These are phyloP conservation scores for Karstenula rhodostoma DNA, from an alignment of 2,329 filamentous ascomycete species.

Conservation along the genomic window DNA sequence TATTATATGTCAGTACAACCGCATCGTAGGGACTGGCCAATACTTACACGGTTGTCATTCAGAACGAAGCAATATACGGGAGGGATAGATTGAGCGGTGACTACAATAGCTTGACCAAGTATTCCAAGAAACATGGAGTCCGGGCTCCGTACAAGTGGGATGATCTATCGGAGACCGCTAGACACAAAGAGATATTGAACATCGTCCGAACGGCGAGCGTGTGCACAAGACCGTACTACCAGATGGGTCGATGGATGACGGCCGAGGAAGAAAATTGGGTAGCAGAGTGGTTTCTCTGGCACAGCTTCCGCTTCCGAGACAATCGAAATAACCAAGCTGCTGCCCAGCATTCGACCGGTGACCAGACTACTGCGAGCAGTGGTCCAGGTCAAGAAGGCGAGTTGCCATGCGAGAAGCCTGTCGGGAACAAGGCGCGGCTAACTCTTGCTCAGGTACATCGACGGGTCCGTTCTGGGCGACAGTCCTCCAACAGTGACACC, in stretches of 20 bases:
- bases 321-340: constrained; percentile 18
- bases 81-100: constrained; percentile 53
- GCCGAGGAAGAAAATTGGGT: constrained; percentile 58
- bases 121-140: constrained; percentile 42
- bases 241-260: constrained; percentile 52
- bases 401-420: not conserved
- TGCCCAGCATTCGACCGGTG: constrained; percentile 6
- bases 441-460: not conserved
- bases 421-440: not conserved
- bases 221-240: constrained; percentile 52
- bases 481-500: not conserved
- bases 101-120: constrained; percentile 49
- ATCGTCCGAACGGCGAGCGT: constrained; percentile 52
- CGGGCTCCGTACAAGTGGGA: constrained; percentile 55
- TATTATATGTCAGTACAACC: constrained; percentile 50
- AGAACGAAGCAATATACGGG: constrained; percentile 55
- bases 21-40: constrained; percentile 6
- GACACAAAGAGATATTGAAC: constrained; percentile 54
- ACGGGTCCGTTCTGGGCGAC: constrained; percentile 1
- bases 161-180: constrained; percentile 59
- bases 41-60: constrained; percentile 10
- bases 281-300: constrained; percentile 61
- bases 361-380: constrained; percentile 4
- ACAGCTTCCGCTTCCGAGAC: constrained; percentile 57
- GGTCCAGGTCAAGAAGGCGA: not conserved